Base-by-base conservation (phyloP, 2,329 filamentous ascomycete species). In the Fusarium guadeloupense region DNA sequence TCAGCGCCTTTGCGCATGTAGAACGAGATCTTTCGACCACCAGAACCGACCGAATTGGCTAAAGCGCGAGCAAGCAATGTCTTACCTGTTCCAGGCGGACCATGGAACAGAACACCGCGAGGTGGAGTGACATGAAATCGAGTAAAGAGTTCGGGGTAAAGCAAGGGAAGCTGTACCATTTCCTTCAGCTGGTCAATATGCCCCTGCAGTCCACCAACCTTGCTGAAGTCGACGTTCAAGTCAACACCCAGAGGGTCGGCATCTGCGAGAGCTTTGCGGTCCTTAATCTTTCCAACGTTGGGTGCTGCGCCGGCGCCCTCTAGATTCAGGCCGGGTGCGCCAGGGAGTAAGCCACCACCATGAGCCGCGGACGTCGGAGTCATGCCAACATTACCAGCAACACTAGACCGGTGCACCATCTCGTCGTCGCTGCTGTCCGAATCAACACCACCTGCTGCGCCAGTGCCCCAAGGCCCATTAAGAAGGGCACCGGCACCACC, bases 1-100 rank as follows among this genome's bases (percentile, higher is more conserved):
- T 99, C 95, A 20, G 95, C 96, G 73, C 95, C 96, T 77, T 99
- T 99, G 58, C 95, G 90, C 95, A 99, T 99, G 77, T 98, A 99
- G 70, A 99, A 99, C 0, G 93, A 98, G 62, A 99, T 95, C 74
- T 98, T 98, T 66, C 90, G 89, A 19, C 94, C 94, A 43, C 94
- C 90, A 12, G 90, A 87, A 62, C 92, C 93, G 55, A 97, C 90
- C 59, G 91, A 96, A 51, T 95, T 96, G 43, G 96, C 93, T 40
- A 99, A 81, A 35, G 95, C 95, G 70, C 95, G 87, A 46, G 96
- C 95, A 58, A 99, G 85, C n/a, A 99, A 82, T 12, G 95, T 99
- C 80, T 97, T 99, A 83, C 95, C 95, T 14, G 95, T 99, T 74
- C 95, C 95, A 6, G 96, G 95, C 48, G 95, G 95, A 28, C 95